Conservation (phyloP, 179 eudicot species). For the Sideroxylon spinosum region DNA sequence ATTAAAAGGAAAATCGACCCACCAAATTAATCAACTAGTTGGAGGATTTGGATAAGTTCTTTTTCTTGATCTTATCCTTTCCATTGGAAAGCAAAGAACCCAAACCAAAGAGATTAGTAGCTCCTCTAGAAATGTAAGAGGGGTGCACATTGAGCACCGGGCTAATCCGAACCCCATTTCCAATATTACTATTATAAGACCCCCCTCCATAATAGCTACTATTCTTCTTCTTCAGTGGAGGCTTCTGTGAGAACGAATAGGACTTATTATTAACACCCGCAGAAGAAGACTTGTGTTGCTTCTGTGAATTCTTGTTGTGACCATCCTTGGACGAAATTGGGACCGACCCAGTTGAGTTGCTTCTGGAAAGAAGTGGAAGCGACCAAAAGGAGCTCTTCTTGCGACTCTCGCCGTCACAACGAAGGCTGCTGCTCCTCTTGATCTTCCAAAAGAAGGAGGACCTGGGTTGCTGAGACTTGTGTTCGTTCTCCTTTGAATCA, state of each 20-base stretch:
- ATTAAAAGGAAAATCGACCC: too few species aligned
- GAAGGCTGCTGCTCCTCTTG: constrained; percentile 34
- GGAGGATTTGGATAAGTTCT: constrained; percentile 9
- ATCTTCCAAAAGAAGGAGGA: constrained; percentile 30
- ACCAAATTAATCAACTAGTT: too few species aligned
- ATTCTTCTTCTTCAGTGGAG: constrained; percentile 22
- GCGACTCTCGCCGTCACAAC: constrained; percentile 14
- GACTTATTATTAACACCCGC: background rate
- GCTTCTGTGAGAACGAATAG: constrained; percentile 20
- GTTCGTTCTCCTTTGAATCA: constrained; percentile 13
- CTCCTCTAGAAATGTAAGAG: constrained; percentile 35
- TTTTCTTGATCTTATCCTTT: constrained; percentile 24
- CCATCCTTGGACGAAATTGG: constrained; percentile 11
- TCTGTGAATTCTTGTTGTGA: background rate
- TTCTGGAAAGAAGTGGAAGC: constrained; percentile 24
- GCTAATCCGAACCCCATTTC: constrained; percentile 28
- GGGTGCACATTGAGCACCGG: constrained; percentile 51
- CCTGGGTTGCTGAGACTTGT: constrained; percentile 23
- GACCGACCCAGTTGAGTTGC: constrained; percentile 34
- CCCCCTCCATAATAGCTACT: constrained; percentile 1
- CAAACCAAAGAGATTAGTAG: constrained; percentile 49
- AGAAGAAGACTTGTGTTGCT: background rate
- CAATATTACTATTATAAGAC: background rate
- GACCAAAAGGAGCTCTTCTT: constrained; percentile 32
- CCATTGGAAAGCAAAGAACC: constrained; percentile 48